These are phyloP conservation scores for Pichia thaimueangensis DNA, from an alignment of 805 yeast species.

Conservation along the genomic window DNA sequence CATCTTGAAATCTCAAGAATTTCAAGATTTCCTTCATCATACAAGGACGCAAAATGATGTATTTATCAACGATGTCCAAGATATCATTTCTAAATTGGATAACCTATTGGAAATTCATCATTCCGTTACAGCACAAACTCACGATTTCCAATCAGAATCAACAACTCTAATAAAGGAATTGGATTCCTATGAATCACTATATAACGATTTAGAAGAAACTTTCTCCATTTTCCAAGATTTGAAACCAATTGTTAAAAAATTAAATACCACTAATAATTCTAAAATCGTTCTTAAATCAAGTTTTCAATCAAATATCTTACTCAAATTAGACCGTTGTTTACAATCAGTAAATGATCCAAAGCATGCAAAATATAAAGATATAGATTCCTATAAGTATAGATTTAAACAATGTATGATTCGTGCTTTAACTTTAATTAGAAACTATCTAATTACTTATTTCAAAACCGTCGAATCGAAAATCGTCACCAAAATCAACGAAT, in stretches of 20 bases:
- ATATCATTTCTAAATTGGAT: slow-evolving; percentile 37
- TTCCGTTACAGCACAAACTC: slow-evolving; percentile 55
- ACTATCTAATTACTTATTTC: slow-evolving; percentile 48
- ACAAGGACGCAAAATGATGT: slow-evolving; percentile 23
- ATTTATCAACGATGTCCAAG: slow-evolving; percentile 41
- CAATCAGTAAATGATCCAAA: slow-evolving; percentile 47
- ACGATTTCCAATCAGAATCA: slow-evolving; percentile 55
- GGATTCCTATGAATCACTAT: slow-evolving; percentile 34
- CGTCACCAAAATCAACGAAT: slow-evolving; percentile 13
- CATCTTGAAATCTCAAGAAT: slow-evolving; percentile 22
- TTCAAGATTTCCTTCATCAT: slow-evolving; percentile 30
- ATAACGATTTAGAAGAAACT: slow-evolving; percentile 39
- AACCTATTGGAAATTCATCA: slow-evolving; percentile 33
- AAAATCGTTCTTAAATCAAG: slow-evolving; percentile 57
- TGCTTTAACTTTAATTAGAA: slow-evolving; percentile 67
- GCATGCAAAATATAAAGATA: slow-evolving; percentile 53
- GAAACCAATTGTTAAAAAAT: slow-evolving; percentile 59
- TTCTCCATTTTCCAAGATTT: slow-evolving; percentile 62
- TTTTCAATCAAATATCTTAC: slow-evolving; percentile 46
- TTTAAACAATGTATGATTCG: slow-evolving; percentile 82
- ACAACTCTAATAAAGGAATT: slow-evolving; percentile 44
- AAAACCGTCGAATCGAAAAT: slow-evolving; percentile 28
- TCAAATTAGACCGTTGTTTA: slow-evolving; percentile 60
- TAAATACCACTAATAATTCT: slow-evolving; percentile 60
- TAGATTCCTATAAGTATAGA: slow-evolving; percentile 59